Conservation (phyloP, 1,284 basidiomycete species). For the Phaffia rhodozyma region DNA sequence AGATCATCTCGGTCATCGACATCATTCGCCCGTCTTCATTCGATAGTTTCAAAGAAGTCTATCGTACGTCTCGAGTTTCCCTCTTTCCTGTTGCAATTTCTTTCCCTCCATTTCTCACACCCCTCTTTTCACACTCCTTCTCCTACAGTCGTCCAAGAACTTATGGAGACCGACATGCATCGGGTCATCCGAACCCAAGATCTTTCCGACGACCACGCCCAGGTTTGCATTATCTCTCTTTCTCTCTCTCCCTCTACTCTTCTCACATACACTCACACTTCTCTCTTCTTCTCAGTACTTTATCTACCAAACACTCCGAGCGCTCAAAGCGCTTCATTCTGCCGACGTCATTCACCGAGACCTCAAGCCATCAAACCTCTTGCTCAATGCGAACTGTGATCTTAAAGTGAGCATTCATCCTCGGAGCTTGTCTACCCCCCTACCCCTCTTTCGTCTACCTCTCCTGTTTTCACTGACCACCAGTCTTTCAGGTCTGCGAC, state of each 20-base stretch:
- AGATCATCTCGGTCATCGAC: conserved; percentile 92
- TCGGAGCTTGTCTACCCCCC: not conserved
- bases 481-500: conserved; percentile 45
- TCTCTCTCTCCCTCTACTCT: conserved; percentile 21
- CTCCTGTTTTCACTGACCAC: not conserved
- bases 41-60: conserved; percentile 88
- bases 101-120: not conserved
- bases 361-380: conserved; percentile 85
- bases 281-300: conserved; percentile 46
- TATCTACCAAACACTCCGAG: conserved; percentile 77
- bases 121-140: conserved; percentile 22
- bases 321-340: conserved; percentile 84
- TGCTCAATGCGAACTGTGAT: conserved; percentile 94
- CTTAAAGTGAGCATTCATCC: conserved; percentile 53
- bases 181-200: conserved; percentile 65
- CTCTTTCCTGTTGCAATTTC: not conserved
- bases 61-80: conserved; percentile 43
- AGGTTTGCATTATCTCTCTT: conserved; percentile 33
- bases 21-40: conserved; percentile 81
- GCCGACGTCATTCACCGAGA: conserved; percentile 93
- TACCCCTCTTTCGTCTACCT: not conserved
- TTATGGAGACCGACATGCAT: conserved; percentile 67
- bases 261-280: conserved; percentile 24
- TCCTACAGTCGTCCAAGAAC: conserved; percentile 58
- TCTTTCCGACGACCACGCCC: conserved; percentile 79